Base-by-base conservation (phyloP, 257 asterid genomes). In the Leonotis leonurus region DNA sequence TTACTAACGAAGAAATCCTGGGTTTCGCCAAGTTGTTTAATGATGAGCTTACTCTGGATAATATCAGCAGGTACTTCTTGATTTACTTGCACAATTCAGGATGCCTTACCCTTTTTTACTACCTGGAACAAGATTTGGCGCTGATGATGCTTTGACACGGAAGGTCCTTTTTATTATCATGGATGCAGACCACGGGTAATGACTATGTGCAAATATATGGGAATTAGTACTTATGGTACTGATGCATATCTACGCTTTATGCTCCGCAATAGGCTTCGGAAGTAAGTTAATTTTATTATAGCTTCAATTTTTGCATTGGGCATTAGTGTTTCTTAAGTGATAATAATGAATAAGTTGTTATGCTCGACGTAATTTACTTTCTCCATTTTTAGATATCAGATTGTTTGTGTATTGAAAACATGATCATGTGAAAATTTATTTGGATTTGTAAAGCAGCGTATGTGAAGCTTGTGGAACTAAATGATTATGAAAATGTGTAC, bases 201-300 rank as follows among this genome's bases (percentile, higher is more conserved):
- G 81, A 86, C 76, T 24, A 92, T 92, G 98, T 92, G 98, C 91
- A 92, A 92, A 73, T 92, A 92, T 69, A 92, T 92, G 98, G 97
- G 98, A 51, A 81, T 92, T 74, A 72, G 57, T 20, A 75, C 94
- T 52, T 77, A 76, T 6, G 89, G 98, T 30, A 91, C 96, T 12
- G 96, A 91, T 82, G 80, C 96, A 49, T 91, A 88, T 77, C 78
- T 91, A 51, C 96, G 98, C 16, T 84, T 67, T 69, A 82, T 88
- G 95, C 98, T 91, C 69, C 88, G 96, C 3, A 85, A 80, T 67
- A 85, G 77, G 73, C 84, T 90, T 71, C 85, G 70, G 76, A 82
- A 83, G 95, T 88, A 77, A 68, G 84, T 66, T 40, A 56, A 32
- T 71, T 39, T 57, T 2, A 12, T 64, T 8, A 39, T 65, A 36